Percentiles rank a stretch among this genome's conserved stretches.
Evolutionary conservation across 2,329 filamentous ascomycete species (phyloP).

Genomic region (Aspergillus glaucus): DNA sequence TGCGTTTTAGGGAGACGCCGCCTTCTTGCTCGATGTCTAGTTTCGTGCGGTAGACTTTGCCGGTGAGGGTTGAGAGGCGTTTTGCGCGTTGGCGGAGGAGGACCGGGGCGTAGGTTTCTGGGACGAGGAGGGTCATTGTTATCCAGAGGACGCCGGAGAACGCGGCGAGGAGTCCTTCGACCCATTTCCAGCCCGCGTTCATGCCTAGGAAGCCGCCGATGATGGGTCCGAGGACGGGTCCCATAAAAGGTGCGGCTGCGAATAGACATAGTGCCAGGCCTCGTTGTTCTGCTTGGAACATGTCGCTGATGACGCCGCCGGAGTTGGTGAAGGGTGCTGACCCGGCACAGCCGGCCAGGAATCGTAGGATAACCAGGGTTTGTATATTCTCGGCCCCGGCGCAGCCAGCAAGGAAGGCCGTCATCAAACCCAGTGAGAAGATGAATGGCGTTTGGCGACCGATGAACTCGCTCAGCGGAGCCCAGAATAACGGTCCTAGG

Average conservation of each 20-base stretch:
- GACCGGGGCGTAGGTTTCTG: conserved; percentile 26
- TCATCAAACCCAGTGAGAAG: conserved; percentile 51
- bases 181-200: conserved; percentile 25
- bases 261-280: conserved; percentile 58
- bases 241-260: conserved; percentile 58
- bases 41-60: conserved; percentile 19
- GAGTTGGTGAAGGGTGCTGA: conserved; percentile 46
- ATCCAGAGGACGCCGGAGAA: conserved; percentile 25
- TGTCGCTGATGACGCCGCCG: conserved; percentile 50
- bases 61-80: conserved; percentile 17
- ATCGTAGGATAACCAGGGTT: conserved; percentile 57
- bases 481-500: conserved; percentile 59
- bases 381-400: conserved; percentile 52
- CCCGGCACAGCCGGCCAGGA: conserved; percentile 57
- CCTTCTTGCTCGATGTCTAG: conserved; percentile 20
- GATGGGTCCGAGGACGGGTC: conserved; percentile 22
- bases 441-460: conserved; percentile 50
- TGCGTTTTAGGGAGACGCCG: conserved; percentile 11
- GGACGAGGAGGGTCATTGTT: conserved; percentile 15
- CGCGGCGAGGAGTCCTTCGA: conserved; percentile 23
- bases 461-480: conserved; percentile 59
- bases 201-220: conserved; percentile 25
- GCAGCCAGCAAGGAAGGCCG: conserved; percentile 54
- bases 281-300: conserved; percentile 48
- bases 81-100: conserved; percentile 23